These are phyloP conservation scores for Candida namnaoensis DNA, from an alignment of 805 yeast genomes.

Conservation along the genomic window DNA sequence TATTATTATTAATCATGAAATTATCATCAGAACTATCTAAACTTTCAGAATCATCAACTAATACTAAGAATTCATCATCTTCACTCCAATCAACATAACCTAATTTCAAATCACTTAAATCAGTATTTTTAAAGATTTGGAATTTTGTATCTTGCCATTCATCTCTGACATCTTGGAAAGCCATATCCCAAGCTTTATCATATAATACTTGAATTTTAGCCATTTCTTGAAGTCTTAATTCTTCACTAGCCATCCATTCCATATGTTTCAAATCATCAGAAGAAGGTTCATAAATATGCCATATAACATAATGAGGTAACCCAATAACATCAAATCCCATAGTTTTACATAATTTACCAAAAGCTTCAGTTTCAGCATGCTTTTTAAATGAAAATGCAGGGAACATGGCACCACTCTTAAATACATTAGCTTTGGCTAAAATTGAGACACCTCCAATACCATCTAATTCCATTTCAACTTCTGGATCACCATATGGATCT, in stretches of 20 bases:
- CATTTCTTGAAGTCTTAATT: slow-evolving; percentile 53
- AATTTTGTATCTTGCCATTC: slow-evolving; percentile 70
- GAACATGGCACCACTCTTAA: slow-evolving; percentile 84
- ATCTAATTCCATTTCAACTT: slow-evolving; percentile 86
- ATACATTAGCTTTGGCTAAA: slow-evolving; percentile 77
- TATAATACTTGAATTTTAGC: slow-evolving; percentile 56
- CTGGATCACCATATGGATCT: slow-evolving; percentile 92
- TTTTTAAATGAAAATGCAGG: slow-evolving; percentile 95
- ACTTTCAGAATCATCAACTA: slow-evolving; percentile 12
- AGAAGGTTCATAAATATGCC: slow-evolving; percentile 97
- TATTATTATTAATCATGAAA: slow-evolving; percentile 11
- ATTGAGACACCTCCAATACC: slow-evolving; percentile 98
- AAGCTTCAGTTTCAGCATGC: slow-evolving; percentile 97
- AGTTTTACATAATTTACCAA: slow-evolving; percentile 79
- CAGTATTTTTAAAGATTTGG: slow-evolving; percentile 70
- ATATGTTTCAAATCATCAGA: slow-evolving; percentile 81
- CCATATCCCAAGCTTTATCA: slow-evolving; percentile 65
- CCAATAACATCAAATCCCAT: slow-evolving; percentile 89
- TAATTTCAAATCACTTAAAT: slow-evolving; percentile 38
- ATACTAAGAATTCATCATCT: slow-evolving; percentile 30
- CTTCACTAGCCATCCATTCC: slow-evolving; percentile 87
- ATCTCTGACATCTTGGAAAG: slow-evolving; percentile 66
- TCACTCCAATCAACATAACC: slow-evolving; percentile 67
- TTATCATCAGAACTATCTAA: slow-evolving; percentile 8
- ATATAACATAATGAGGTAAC: slow-evolving; percentile 87